Evolutionary conservation across 768 basidiomycete species (phyloP).

Genomic region (Naganishia antarctica): DNA sequence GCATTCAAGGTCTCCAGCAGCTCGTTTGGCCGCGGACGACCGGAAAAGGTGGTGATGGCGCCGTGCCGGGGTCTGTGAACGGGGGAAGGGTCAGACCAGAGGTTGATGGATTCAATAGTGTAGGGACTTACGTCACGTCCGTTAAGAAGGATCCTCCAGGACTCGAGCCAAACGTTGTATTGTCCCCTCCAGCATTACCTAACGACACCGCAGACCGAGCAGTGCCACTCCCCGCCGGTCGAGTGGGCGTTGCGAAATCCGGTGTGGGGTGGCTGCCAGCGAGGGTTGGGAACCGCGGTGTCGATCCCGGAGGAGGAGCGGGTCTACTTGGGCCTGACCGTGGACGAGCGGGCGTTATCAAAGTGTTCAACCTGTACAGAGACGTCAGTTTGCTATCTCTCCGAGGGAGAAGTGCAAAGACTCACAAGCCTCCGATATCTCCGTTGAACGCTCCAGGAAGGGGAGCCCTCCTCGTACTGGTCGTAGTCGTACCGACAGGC

Average conservation of each 20-base stretch:
- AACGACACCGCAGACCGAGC: neutral
- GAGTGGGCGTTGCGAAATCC: neutral
- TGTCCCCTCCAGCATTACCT: neutral
- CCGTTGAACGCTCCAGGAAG: conserved; percentile 29
- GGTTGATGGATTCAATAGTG: neutral
- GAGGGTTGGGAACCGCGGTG: neutral
- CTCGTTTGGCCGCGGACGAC: conserved; percentile 43
- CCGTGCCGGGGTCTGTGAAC: neutral
- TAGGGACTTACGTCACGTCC: neutral
- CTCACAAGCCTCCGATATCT: conserved; percentile 47
- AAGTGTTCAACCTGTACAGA: conserved; percentile 36
- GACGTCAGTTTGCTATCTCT: neutral
- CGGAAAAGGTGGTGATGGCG: conserved; percentile 26
- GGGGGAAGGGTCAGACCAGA: neutral
- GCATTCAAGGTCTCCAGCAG: conserved; percentile 51
- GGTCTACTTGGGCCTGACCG: neutral
- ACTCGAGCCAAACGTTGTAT: neutral
- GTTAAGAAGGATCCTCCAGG: neutral
- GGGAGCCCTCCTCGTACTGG: conserved; percentile 4
- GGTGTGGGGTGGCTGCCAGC: neutral
- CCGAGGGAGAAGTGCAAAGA: neutral
- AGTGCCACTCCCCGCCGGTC: neutral
- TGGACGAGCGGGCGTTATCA: conserved; percentile 39
- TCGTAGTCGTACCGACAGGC: neutral
- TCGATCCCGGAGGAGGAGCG: neutral